These are phyloP conservation scores for Polygonum maritimum DNA, from an alignment of 148 eudicot genomes.

Conservation along the genomic window DNA sequence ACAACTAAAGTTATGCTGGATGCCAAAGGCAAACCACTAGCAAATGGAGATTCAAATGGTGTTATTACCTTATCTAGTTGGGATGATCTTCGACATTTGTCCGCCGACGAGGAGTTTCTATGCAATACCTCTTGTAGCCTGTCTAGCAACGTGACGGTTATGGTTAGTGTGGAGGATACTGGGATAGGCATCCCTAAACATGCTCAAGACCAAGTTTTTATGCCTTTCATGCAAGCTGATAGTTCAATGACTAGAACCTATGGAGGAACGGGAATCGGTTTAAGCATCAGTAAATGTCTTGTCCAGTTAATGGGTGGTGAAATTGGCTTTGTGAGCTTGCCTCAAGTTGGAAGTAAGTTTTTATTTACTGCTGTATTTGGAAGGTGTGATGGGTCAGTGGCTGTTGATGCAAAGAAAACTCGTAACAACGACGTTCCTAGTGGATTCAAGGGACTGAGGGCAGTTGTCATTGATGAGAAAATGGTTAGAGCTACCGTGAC, in stretches of 20 bases:
- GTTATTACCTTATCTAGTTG: constrained; percentile 21
- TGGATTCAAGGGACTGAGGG: constrained; percentile 44
- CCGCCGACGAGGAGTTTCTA: constrained; percentile 25
- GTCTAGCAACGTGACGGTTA: constrained; percentile 30
- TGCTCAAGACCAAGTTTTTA: constrained; percentile 54
- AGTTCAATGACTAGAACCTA: constrained; percentile 65
- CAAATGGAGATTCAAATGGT: constrained; percentile 25
- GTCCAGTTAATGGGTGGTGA: constrained; percentile 72
- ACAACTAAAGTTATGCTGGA: constrained; percentile 24
- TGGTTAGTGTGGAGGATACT: constrained; percentile 57
- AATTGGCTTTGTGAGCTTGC: constrained; percentile 47
- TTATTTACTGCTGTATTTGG: constrained; percentile 39
- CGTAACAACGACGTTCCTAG: constrained; percentile 31
- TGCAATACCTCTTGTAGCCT: constrained; percentile 13
- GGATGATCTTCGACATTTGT: constrained; percentile 29
- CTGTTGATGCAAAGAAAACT: constrained; percentile 23
- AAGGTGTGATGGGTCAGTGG: constrained; percentile 24
- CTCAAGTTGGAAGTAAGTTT: constrained; percentile 55
- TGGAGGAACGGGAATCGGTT: constrained; percentile 71
- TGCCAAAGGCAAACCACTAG: constrained; percentile 21
- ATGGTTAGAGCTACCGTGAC: constrained; percentile 57
- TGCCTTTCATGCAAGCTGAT: constrained; percentile 71
- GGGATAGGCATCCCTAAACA: constrained; percentile 60
- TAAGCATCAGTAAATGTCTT: constrained; percentile 64
- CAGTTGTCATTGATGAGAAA: constrained; percentile 42